Percentiles rank a stretch among this genome's conserved stretches.
These are phyloP conservation scores for Plasmodium gaboni DNA, from an alignment of 169 alveolate genomes.

Conservation along the genomic window DNA sequence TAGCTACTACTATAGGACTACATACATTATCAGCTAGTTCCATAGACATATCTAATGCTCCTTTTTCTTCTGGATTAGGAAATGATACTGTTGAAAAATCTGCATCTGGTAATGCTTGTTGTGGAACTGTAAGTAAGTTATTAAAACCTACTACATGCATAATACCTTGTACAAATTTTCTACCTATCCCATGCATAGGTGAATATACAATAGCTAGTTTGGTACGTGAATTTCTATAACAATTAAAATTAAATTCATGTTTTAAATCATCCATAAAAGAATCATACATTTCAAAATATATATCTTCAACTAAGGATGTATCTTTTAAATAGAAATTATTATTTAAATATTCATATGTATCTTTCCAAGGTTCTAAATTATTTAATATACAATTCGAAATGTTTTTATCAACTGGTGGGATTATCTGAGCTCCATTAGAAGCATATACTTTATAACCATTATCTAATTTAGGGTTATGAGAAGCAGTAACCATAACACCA, in stretches of 20 bases:
- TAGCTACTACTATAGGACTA: slow-evolving; percentile 84
- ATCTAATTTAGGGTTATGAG: slow-evolving; percentile 89
- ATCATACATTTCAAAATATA: slow-evolving; percentile 78
- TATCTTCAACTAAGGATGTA: slow-evolving; percentile 78
- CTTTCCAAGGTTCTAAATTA: slow-evolving; percentile 82
- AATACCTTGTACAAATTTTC: slow-evolving; percentile 77
- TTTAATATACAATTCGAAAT: slow-evolving; percentile 79
- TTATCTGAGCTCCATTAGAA: slow-evolving; percentile 88
- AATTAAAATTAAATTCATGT: slow-evolving; percentile 76
- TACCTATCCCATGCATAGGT: slow-evolving; percentile 92
- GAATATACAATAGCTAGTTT: slow-evolving; percentile 85
- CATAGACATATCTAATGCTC: slow-evolving; percentile 84
- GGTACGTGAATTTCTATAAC: slow-evolving; percentile 73
- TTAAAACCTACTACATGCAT: slow-evolving; percentile 84
- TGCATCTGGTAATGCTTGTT: slow-evolving; percentile 86
- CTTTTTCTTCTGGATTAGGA: slow-evolving; percentile 89
- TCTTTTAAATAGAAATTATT: slow-evolving; percentile 78
- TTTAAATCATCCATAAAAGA: slow-evolving; percentile 78
- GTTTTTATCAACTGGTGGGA: slow-evolving; percentile 84
- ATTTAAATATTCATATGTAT: slow-evolving; percentile 60
- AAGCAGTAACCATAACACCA: slow-evolving; percentile 91
- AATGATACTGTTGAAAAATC: slow-evolving; percentile 88
- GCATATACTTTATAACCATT: slow-evolving; percentile 90
- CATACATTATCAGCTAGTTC: slow-evolving; percentile 80
- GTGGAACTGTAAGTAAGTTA: slow-evolving; percentile 75